phyloP scores from a whole-genome alignment of 306 rosid species.

The Quercus rubra region DNA sequence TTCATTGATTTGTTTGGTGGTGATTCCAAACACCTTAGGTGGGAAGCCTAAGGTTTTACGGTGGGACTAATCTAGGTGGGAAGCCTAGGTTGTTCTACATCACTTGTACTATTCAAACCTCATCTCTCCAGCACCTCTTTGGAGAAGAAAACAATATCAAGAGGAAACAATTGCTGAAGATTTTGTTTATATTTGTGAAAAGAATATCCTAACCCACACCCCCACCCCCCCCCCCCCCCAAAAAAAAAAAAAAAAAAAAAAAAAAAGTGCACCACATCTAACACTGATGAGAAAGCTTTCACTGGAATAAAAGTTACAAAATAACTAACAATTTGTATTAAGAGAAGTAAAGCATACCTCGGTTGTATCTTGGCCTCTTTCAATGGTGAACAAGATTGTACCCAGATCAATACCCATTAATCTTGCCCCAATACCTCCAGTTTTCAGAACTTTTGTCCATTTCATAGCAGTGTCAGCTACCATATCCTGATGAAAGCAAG shows the following conservation, averaged over 20 bases:
- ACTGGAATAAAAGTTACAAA: neutral
- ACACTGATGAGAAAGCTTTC: neutral
- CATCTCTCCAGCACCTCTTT: too few species aligned
- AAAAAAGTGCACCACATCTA: too few species aligned
- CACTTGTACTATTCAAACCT: neutral
- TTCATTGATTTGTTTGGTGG: too few species aligned
- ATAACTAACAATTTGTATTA: neutral
- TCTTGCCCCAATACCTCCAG: constrained; percentile 66
- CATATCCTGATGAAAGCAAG: constrained; percentile 49
- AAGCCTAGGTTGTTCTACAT: too few species aligned
- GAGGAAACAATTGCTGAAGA: neutral
- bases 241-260: too few species aligned
- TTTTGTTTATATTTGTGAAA: neutral
- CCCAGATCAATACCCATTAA: constrained; percentile 75
- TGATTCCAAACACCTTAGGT: too few species aligned
- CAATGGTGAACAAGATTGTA: constrained; percentile 90
- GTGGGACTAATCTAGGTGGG: too few species aligned
- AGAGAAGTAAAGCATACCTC: constrained; percentile 50
- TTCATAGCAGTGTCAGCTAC: constrained; percentile 75
- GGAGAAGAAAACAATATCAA: too few species aligned
- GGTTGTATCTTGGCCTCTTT: constrained; percentile 55
- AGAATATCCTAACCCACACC: too few species aligned
- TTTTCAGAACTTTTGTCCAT: constrained; percentile 79
- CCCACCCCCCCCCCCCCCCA: too few species aligned
- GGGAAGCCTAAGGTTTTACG: too few species aligned